A percentile compares a stretch with the other conserved stretches of the same genome.
Evolutionary conservation across 1,284 basidiomycete species (phyloP).

Genomic region (Sporisorium reilianum): DNA sequence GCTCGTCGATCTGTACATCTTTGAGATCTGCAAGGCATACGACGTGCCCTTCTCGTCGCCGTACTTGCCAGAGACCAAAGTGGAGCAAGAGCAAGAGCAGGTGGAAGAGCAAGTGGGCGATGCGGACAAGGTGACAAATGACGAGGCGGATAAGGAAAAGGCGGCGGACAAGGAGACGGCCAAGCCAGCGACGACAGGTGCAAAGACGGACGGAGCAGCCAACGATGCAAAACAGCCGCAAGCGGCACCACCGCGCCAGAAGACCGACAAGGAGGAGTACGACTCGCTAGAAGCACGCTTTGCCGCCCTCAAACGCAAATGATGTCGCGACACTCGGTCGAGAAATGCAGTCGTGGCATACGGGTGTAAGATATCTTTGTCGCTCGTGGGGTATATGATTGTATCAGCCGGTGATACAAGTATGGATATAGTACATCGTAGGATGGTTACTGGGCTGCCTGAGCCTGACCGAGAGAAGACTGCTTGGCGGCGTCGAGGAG

Average conservation of each 20-base stretch:
- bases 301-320: slow-evolving; percentile 49
- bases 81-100: slow-evolving; percentile 12
- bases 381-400: slow-evolving; percentile 13
- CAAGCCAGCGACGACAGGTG: neutral
- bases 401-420: slow-evolving; percentile 10
- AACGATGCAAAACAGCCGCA: slow-evolving; percentile 15
- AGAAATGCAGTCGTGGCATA: neutral
- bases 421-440: slow-evolving; percentile 5
- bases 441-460: slow-evolving; percentile 17
- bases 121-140: slow-evolving; percentile 10
- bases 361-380: neutral
- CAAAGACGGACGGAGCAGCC: slow-evolving; percentile 11
- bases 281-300: slow-evolving; percentile 50
- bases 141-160: neutral
- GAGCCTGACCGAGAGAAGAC: slow-evolving; percentile 15
- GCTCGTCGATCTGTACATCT: slow-evolving; percentile 77
- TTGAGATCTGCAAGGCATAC: slow-evolving; percentile 62
- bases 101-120: slow-evolving; percentile 11
- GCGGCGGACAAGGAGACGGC: slow-evolving; percentile 11
- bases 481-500: slow-evolving; percentile 25
- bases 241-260: slow-evolving; percentile 26
- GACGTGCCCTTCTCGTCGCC: slow-evolving; percentile 52
- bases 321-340: neutral
- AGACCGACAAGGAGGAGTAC: slow-evolving; percentile 41
- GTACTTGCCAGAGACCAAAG: slow-evolving; percentile 37